Percentiles rank a stretch among this genome's conserved stretches.
Conservation (phyloP, 345 rosid genomes). For the Crucihimalaya himalaica region DNA sequence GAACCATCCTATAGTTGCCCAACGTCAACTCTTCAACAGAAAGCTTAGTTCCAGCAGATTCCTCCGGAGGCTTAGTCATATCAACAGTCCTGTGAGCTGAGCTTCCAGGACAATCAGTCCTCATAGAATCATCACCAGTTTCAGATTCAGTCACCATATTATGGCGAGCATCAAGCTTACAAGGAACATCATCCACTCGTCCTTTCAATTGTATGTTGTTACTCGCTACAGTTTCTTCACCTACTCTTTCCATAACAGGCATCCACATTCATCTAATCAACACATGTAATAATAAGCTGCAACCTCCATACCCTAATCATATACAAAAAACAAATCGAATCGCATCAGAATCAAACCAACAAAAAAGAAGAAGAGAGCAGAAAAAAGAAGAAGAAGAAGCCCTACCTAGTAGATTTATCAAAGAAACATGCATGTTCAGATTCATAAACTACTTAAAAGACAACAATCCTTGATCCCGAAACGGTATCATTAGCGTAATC, state of each 20-base stretch:
- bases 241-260: constrained; percentile 49
- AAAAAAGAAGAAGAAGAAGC: neutral
- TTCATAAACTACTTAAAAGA: neutral
- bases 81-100: constrained; percentile 35
- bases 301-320: constrained; percentile 30
- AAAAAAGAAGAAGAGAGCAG: neutral
- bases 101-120: constrained; percentile 43
- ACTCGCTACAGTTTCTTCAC: constrained; percentile 46
- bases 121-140: constrained; percentile 23
- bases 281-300: constrained; percentile 18
- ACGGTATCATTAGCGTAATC: constrained; percentile 1
- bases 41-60: constrained; percentile 29
- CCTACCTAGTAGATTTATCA: neutral
- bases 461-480: neutral
- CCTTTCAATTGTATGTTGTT: constrained; percentile 36
- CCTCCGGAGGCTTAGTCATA: constrained; percentile 34
- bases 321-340: constrained; percentile 17
- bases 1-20: constrained; percentile 44
- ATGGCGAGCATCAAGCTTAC: constrained; percentile 42
- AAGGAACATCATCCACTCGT: constrained; percentile 42
- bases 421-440: constrained; percentile 15
- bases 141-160: constrained; percentile 41
- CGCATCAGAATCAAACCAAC: constrained; percentile 28
- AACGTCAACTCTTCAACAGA: constrained; percentile 50
- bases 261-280: constrained; percentile 26